A percentile compares a stretch with the other conserved stretches of the same genome.
Evolutionary conservation across 352 stramenopile species (phyloP).

Genomic region (Pythium phragmiticola): DNA sequence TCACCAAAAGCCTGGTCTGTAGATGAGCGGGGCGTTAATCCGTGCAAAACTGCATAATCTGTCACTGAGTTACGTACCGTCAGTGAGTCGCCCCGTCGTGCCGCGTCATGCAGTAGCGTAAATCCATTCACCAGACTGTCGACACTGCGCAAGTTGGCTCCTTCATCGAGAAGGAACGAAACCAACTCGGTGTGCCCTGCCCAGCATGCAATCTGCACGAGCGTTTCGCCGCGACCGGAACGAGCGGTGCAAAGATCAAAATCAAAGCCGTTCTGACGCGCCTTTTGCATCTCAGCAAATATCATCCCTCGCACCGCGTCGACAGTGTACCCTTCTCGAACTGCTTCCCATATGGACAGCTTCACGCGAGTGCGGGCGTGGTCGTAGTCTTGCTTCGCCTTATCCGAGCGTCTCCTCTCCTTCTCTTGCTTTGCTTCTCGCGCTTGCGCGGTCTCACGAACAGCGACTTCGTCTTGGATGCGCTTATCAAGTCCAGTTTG

Average conservation of each 20-base stretch:
- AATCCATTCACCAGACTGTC: conserved; percentile 62
- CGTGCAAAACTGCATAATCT: not conserved
- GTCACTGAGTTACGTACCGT: conserved; percentile 34
- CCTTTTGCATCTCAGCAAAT: conserved; percentile 61
- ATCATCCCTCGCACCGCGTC: conserved; percentile 53
- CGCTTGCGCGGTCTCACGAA: conserved; percentile 13
- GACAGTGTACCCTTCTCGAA: conserved; percentile 46
- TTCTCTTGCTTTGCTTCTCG: conserved; percentile 15
- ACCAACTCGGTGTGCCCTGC: conserved; percentile 62
- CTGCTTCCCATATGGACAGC: conserved; percentile 69
- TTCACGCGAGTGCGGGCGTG: conserved; percentile 29
- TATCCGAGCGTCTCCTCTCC: conserved; percentile 14
- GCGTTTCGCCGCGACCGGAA: conserved; percentile 52
- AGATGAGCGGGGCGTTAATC: not conserved
- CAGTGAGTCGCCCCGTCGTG: conserved; percentile 44
- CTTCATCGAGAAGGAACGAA: conserved; percentile 58
- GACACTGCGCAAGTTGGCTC: conserved; percentile 44
- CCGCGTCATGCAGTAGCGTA: conserved; percentile 64
- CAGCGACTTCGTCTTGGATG: conserved; percentile 27
- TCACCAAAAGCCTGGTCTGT: conserved; percentile 51
- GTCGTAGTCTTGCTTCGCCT: not conserved
- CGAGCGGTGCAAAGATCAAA: conserved; percentile 49
- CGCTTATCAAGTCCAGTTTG: conserved; percentile 37
- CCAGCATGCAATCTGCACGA: conserved; percentile 75
- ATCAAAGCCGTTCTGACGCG: conserved; percentile 51